Percentiles rank a stretch among this genome's conserved stretches.
Evolutionary conservation across 169 alveolate species (phyloP).

Genomic region (Eimeria maxima): DNA sequence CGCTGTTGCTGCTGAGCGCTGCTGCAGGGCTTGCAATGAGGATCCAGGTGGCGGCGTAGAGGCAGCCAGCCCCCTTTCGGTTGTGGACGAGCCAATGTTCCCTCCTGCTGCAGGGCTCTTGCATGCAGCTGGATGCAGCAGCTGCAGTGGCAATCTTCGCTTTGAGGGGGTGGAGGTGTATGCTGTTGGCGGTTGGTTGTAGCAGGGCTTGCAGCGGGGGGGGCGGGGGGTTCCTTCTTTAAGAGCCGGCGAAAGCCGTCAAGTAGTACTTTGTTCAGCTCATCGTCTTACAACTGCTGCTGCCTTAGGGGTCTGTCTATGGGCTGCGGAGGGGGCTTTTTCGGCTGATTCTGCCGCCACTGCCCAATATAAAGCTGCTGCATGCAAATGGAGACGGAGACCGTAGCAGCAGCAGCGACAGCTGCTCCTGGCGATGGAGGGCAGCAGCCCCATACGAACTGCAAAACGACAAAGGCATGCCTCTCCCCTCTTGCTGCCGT

Average conservation of each 20-base stretch:
- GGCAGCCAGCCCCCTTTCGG: background rate
- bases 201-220: background rate
- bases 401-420: background rate
- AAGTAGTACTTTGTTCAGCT: no score
- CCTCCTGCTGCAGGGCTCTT: background rate
- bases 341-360: background rate
- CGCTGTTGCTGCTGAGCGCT: background rate
- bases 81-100: background rate
- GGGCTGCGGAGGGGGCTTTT: background rate
- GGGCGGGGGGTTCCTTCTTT: no score
- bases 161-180: background rate
- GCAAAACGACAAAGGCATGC: background rate
- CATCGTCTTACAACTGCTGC: background rate
- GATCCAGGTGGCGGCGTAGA: background rate
- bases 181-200: background rate
- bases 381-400: background rate
- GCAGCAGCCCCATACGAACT: background rate
- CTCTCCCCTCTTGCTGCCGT: background rate
- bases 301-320: background rate
- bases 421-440: background rate
- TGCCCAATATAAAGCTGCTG: background rate
- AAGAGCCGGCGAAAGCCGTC: no score
- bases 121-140: background rate
- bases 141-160: background rate
- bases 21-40: background rate